Evolutionary conservation across 2,329 filamentous ascomycete genomes (phyloP), one percentile per base, ranked within the genome.

Genomic region (Herpotrichia juniperi): DNA sequence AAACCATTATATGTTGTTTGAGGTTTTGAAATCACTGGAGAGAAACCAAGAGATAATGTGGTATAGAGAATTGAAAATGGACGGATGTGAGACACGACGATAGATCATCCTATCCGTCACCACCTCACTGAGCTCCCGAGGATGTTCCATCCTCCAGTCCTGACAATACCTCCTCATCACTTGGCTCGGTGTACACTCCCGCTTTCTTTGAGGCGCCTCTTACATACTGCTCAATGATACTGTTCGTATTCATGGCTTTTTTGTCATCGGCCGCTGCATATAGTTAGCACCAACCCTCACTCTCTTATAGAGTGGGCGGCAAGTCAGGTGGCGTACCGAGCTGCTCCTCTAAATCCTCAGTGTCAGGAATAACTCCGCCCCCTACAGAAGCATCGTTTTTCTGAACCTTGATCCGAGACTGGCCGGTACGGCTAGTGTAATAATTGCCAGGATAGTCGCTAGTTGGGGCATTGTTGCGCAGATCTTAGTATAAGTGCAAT

Each of bases 131-230:
- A 5, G 62, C 54, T 7, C 59, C 55, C 42, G 67, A 43, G 25
- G 67, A 70, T 0, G 66, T 74, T 2, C 71, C 71, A 51, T 76
- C 69, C 7, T 70, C 58, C 0, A 63, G 56, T 4, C 63, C 67
- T n/a, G 73, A 64, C 44, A 78, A 58, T 14, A 75, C 70, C 67
- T 81, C 80, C 49, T 81, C 79, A 57, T 82, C 80, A 25, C 78
- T 77, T n/a, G 79, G 80, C 73, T 83, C 80, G 1, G 63, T 56
- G 58, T 82, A 82, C 0, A 72, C 70, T 16, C 79, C 79, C 30
- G 67, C 54, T 34, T 68, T 30, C 70, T 79, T 79, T 0, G 76
- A 63, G 0, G 78, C 79, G 49, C 79, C 79, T 16, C 80, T 73
- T 7, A 79, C 81, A 25, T 78, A 76, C 22, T 66, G 68, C 3